These are phyloP conservation scores for Trichaptum fuscoviolaceum DNA, from an alignment of 768 basidiomycete genomes.

Conservation along the genomic window DNA sequence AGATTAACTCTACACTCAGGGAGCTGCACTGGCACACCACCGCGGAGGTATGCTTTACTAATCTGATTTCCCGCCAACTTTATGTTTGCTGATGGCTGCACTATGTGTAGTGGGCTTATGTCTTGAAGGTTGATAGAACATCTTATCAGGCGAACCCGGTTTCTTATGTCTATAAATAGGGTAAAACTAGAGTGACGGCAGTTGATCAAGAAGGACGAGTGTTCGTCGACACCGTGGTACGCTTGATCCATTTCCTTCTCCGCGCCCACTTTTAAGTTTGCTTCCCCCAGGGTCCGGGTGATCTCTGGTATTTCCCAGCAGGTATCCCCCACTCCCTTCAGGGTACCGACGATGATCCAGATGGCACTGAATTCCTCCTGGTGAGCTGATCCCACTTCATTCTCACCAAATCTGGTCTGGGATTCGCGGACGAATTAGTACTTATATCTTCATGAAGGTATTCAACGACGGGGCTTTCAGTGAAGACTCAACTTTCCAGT, in stretches of 20 bases:
- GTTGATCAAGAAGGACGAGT: constrained; percentile 44
- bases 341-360: constrained; percentile 38
- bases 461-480: constrained; percentile 48
- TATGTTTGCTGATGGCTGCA: constrained; percentile 10
- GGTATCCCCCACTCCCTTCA: constrained; percentile 53
- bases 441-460: constrained; percentile 25
- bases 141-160: constrained; percentile 4
- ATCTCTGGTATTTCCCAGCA: constrained; percentile 55
- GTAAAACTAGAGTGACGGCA: constrained; percentile 42
- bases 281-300: constrained; percentile 34
- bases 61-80: neutral
- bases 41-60: constrained; percentile 30
- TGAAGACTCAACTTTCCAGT: constrained; percentile 49
- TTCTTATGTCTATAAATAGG: constrained; percentile 24
- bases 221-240: constrained; percentile 44
- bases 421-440: neutral
- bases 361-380: constrained; percentile 48
- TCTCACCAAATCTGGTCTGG: neutral
- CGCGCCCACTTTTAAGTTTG: constrained; percentile 1
- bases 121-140: constrained; percentile 32
- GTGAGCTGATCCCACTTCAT: constrained; percentile 20
- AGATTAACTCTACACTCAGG: constrained; percentile 18
- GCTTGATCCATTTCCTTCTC: constrained; percentile 12
- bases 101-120: constrained; percentile 43
- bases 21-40: constrained; percentile 54